Conservation (phyloP, 306 rosid genomes). For the Cyclanthera cordifolia region DNA sequence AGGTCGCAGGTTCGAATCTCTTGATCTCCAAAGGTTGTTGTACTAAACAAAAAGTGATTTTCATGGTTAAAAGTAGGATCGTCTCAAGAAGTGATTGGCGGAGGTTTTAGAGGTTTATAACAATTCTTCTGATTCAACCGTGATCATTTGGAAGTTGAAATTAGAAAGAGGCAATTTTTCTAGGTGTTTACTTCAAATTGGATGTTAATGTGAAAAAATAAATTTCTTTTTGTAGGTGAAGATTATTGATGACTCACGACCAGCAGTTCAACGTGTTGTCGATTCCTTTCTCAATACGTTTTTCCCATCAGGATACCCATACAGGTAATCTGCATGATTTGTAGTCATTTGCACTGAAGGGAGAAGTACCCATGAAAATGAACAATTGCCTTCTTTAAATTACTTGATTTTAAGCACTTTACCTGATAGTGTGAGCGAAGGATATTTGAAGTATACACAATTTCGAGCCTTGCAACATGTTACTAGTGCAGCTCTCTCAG, state of each 20-base stretch:
- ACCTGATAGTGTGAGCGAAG: constrained; percentile 68
- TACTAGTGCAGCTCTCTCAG: constrained; percentile 73
- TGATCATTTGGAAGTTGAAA: not conserved
- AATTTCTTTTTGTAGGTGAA: constrained; percentile 25
- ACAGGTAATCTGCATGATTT: constrained; percentile 34
- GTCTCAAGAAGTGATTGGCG: not conserved
- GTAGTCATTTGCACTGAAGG: not conserved
- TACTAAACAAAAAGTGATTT: not conserved
- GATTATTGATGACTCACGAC: constrained; percentile 59
- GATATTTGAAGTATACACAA: constrained; percentile 83
- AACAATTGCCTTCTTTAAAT: not conserved
- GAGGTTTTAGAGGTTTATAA: not conserved
- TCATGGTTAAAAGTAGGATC: not conserved
- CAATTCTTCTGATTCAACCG: not conserved
- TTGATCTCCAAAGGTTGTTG: too few relatives aligned
- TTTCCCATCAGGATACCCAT: constrained; percentile 90
- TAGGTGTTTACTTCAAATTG: not conserved
- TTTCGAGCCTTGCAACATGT: constrained; percentile 85
- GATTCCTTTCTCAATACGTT: constrained; percentile 59
- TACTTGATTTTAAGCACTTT: constrained; percentile 10
- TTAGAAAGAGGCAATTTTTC: not conserved
- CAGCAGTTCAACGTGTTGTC: constrained; percentile 38
- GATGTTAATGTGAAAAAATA: not conserved
- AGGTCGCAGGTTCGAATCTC: too few relatives aligned
- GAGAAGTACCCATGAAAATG: not conserved